These are phyloP conservation scores for Pisolithus orientalis DNA, from an alignment of 768 basidiomycete species.

Conservation along the genomic window DNA sequence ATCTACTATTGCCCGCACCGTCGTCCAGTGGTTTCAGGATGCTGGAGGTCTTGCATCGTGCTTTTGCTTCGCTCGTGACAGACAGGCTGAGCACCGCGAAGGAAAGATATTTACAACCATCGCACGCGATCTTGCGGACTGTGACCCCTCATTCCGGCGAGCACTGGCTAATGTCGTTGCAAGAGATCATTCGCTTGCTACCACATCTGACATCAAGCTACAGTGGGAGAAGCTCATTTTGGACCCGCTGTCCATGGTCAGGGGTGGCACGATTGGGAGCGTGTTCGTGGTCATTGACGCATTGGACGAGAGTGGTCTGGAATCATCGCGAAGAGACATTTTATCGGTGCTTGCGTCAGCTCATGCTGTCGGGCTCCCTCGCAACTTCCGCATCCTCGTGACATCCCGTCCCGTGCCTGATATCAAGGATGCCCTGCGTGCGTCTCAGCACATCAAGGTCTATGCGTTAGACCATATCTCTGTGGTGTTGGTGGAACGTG, in stretches of 20 bases:
- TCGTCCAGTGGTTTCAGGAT: not conserved
- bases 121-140: constrained; percentile 15
- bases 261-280: constrained; percentile 9
- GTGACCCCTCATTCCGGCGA: constrained; percentile 4
- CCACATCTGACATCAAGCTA: not conserved
- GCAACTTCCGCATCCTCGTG: constrained; percentile 4
- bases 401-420: constrained; percentile 2
- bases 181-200: not conserved
- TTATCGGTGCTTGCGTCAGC: constrained; percentile 5
- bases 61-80: not conserved
- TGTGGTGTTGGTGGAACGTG: not conserved
- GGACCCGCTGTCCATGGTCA: constrained; percentile 1
- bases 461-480: not conserved
- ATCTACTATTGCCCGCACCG: not conserved
- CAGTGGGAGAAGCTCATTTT: constrained; percentile 17
- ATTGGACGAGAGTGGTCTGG: constrained; percentile 11
- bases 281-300: constrained; percentile 23
- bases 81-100: not conserved
- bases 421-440: not conserved
- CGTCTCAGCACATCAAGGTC: not conserved
- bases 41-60: not conserved
- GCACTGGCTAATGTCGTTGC: not conserved
- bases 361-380: not conserved
- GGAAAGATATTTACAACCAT: not conserved
- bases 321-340: constrained; percentile 2